These are phyloP conservation scores for Tolypocladium endophyticum DNA, from an alignment of 2,329 filamentous ascomycete genomes.

Conservation along the genomic window DNA sequence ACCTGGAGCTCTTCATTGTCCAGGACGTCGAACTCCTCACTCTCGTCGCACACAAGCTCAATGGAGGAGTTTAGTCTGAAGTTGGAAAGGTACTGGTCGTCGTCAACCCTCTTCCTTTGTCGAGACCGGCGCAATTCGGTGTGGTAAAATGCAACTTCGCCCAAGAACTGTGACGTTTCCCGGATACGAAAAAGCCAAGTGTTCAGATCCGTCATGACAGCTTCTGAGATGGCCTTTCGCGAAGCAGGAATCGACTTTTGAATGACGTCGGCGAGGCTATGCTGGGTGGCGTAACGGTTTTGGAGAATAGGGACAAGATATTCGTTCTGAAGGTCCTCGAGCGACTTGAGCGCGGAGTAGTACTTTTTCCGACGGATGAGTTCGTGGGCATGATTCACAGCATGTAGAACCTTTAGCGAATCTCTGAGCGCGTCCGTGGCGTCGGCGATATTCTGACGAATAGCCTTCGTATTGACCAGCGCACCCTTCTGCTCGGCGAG, in stretches of 20 bases:
- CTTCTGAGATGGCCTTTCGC: slow-evolving; percentile 86
- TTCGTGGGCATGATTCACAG: slow-evolving; percentile 91
- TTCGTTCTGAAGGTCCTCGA: slow-evolving; percentile 94
- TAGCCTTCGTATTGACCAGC: slow-evolving; percentile 81
- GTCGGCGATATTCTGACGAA: slow-evolving; percentile 93
- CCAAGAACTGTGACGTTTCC: slow-evolving; percentile 90
- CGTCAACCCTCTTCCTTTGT: slow-evolving; percentile 72
- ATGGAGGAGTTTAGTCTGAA: slow-evolving; percentile 95
- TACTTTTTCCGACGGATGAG: slow-evolving; percentile 87
- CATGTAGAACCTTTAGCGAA: slow-evolving; percentile 81
- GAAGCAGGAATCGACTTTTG: slow-evolving; percentile 91
- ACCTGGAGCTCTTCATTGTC: slow-evolving; percentile 93
- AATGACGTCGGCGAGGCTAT: slow-evolving; percentile 90
- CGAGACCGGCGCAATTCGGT: slow-evolving; percentile 77
- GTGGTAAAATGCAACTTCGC: slow-evolving; percentile 93
- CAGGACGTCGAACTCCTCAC: slow-evolving; percentile 87
- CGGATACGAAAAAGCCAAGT: slow-evolving; percentile 93
- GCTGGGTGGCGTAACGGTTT: slow-evolving; percentile 83
- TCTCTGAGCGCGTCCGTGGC: slow-evolving; percentile 80
- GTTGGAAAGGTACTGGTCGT: slow-evolving; percentile 61
- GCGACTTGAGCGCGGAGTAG: slow-evolving; percentile 83
- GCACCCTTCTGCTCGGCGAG: slow-evolving; percentile 90
- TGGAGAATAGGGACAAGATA: slow-evolving; percentile 65
- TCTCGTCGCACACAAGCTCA: slow-evolving; percentile 89
- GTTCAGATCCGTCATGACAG: slow-evolving; percentile 93